phyloP scores from a whole-genome alignment of 768 basidiomycete species.

The Leccinum longicurvipes region DNA sequence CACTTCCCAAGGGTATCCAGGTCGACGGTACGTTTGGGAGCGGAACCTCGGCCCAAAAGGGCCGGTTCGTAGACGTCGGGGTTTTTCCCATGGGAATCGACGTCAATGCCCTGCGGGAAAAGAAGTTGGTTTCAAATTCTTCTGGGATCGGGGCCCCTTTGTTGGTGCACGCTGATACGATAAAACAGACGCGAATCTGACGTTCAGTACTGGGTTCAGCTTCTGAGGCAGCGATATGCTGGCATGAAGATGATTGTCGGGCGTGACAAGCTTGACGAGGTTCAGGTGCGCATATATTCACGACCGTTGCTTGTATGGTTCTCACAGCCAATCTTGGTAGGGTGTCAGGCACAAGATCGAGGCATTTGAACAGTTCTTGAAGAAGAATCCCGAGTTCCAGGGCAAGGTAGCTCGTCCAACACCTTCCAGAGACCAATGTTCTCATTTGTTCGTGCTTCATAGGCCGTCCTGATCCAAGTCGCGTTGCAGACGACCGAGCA shows the following conservation, averaged over 20 bases:
- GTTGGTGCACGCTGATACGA: constrained; percentile 7
- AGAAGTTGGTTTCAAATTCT: constrained; percentile 45
- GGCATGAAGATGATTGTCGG: constrained; percentile 89
- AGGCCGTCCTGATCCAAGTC: constrained; percentile 84
- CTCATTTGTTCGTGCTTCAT: background rate
- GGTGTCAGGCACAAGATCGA: constrained; percentile 81
- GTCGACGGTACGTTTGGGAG: constrained; percentile 34
- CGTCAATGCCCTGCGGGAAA: constrained; percentile 60
- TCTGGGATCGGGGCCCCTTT: background rate
- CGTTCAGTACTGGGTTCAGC: constrained; percentile 77
- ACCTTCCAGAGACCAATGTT: background rate
- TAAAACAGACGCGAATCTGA: constrained; percentile 61
- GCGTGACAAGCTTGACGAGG: constrained; percentile 83
- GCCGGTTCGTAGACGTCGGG: constrained; percentile 77
- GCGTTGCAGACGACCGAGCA: constrained; percentile 79
- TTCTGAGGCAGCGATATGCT: constrained; percentile 75
- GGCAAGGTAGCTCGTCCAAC: constrained; percentile 48
- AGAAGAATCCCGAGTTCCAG: constrained; percentile 74
- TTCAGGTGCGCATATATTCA: constrained; percentile 46
- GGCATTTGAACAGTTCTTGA: constrained; percentile 80
- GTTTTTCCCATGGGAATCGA: constrained; percentile 93
- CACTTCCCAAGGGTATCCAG: constrained; percentile 80
- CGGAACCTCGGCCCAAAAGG: constrained; percentile 17
- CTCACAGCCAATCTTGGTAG: constrained; percentile 20
- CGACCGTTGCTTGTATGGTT: background rate